Percentiles rank a stretch among this genome's conserved stretches.
phyloP scores from a whole-genome alignment of 1,284 basidiomycete genomes.

The Rhodotorula glutinis region DNA sequence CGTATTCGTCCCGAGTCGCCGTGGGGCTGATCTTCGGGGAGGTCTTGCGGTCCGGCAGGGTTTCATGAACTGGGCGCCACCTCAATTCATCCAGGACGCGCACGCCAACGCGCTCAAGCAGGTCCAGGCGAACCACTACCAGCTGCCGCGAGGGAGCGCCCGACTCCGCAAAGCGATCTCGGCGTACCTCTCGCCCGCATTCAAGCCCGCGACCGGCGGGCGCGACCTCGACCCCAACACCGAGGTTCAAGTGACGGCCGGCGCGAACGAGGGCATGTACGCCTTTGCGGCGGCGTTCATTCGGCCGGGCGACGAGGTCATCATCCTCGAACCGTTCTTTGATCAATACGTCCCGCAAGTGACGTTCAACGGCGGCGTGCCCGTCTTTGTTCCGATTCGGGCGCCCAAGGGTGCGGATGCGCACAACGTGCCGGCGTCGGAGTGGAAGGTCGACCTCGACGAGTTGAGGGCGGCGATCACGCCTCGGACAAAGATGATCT shows the following conservation, averaged over 20 bases:
- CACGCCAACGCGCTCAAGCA: conserved; percentile 67
- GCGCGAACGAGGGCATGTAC: conserved; percentile 94
- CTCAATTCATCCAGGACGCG: conserved; percentile 74
- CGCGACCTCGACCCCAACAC: conserved; percentile 75
- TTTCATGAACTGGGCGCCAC: conserved; percentile 60
- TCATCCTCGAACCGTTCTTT: conserved; percentile 75
- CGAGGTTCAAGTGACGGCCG: conserved; percentile 91
- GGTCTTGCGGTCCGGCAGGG: conserved; percentile 14
- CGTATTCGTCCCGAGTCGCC: background rate
- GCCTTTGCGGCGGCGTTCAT: conserved; percentile 73
- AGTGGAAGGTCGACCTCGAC: conserved; percentile 82
- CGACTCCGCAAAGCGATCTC: conserved; percentile 81
- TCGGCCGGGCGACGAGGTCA: conserved; percentile 89
- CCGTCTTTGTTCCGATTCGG: conserved; percentile 91
- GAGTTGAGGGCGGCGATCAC: conserved; percentile 80
- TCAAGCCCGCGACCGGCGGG: conserved; percentile 46
- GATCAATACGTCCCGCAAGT: conserved; percentile 73
- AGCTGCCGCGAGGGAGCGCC: conserved; percentile 69
- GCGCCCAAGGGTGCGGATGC: conserved; percentile 60
- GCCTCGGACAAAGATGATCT: conserved; percentile 80
- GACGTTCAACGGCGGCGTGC: conserved; percentile 75
- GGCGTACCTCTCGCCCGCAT: conserved; percentile 59
- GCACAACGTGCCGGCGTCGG: conserved; percentile 55
- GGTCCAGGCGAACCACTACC: conserved; percentile 51
- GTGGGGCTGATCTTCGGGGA: background rate